Evolutionary conservation across 164 flowering plant genomes (phyloP), one percentile per base, ranked within the genome.

Genomic region (Liquidambar formosana): DNA sequence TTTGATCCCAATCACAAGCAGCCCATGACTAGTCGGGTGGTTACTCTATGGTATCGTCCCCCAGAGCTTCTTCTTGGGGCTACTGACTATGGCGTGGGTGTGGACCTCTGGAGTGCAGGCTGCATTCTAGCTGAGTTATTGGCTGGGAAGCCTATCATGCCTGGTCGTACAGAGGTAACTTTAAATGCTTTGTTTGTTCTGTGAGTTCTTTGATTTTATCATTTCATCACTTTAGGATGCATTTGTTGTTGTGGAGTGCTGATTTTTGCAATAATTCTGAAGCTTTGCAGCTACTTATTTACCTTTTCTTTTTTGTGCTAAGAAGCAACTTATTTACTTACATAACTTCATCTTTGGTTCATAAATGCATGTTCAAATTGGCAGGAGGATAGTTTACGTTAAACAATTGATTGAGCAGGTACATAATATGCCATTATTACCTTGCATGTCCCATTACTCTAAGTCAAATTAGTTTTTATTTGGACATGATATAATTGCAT

Each of bases 21-120:
- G 69, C 96, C 92, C 2, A 87, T 92, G 96, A 92, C 97, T 21
- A 86, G 90, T 65, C 77, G 88, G 58, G 90, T 86, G 44, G 90
- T 86, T 47, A 86, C 90, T 27, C 67, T 86, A 11, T 86, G 90
- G 90, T 86, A 86, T 74, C 77, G 90, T 53, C 88, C 90, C 1
- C 90, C 90, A 12, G 90, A 86, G 74, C 93, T 92, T 67, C 95
- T 92, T 73, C 84, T 92, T 64, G 97, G 97, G 57, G 95, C 97
- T 61, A 90, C 91, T 51, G 87, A 90, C 65, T 92, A 92, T 80
- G 85, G 88, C 72, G 91, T 90, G n/a, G 95, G 93, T 67, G 81
- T 92, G 44, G 95, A 92, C 77, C 87, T 92, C n/a, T 92, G 97
- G 97, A 90, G 97, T 81, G 91, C 93, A 48, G 97, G 97, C 25